Evolutionary conservation across 257 asterid genomes (phyloP).

Genomic region (Solanum chiquidenum): DNA sequence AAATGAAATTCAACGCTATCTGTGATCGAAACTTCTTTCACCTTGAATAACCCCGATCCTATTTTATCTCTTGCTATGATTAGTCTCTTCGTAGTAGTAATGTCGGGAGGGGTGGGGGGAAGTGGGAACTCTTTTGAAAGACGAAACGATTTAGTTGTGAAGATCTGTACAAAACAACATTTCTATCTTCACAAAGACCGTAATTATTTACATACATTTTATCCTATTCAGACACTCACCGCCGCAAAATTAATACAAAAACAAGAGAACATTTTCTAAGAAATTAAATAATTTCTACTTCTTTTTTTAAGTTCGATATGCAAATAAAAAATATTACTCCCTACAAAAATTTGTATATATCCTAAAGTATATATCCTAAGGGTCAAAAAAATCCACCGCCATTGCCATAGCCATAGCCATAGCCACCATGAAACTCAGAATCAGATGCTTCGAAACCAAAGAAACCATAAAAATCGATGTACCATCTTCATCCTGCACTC

Average conservation of each 20-base stretch:
- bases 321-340: not conserved
- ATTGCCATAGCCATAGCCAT: not conserved
- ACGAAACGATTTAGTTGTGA: not conserved
- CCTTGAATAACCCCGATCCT: too few species aligned
- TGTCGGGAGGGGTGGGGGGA: not conserved
- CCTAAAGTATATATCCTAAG: not conserved
- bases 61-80: not conserved
- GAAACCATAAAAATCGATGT: conserved; percentile 53
- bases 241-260: not conserved
- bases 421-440: conserved; percentile 49
- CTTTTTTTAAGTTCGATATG: too few species aligned
- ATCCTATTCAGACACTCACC: not conserved
- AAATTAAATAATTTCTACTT: not conserved
- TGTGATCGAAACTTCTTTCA: too few species aligned
- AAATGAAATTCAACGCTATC: not conserved
- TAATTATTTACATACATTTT: too few species aligned
- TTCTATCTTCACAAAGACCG: not conserved
- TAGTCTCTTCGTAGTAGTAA: not conserved
- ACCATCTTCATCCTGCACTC: conserved; percentile 27
- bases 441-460: conserved; percentile 49
- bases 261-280: not conserved
- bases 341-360: not conserved
- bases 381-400: not conserved
- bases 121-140: not conserved
- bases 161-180: too few species aligned